These are phyloP conservation scores for Cytospora chrysosperma DNA, from an alignment of 2,329 filamentous ascomycete species.

Conservation along the genomic window DNA sequence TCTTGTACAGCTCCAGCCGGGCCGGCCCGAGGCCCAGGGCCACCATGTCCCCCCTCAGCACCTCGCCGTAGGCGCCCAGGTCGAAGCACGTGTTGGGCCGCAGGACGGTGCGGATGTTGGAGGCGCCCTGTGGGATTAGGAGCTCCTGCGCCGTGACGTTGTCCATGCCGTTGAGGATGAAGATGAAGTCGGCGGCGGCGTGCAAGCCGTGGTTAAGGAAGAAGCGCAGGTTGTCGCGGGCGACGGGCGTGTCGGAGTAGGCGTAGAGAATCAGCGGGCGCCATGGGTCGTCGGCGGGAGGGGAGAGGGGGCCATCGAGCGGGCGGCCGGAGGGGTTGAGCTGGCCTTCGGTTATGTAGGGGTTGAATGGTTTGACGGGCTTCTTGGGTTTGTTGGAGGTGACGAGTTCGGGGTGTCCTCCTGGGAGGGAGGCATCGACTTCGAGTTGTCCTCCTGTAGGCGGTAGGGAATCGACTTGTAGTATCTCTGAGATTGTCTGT, in stretches of 20 bases:
- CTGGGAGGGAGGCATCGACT: not conserved
- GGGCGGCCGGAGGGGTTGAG: constrained; percentile 23
- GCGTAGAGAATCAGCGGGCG: constrained; percentile 36
- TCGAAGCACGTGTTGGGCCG: constrained; percentile 38
- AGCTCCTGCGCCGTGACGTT: constrained; percentile 26
- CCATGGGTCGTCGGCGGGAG: constrained; percentile 24
- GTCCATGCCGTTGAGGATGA: constrained; percentile 39
- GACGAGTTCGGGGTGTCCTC: not conserved
- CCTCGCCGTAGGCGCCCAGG: constrained; percentile 37
- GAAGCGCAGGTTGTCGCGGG: constrained; percentile 36
- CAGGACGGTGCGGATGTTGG: constrained; percentile 35
- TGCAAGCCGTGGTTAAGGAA: constrained; percentile 40
- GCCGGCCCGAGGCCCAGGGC: constrained; percentile 22
- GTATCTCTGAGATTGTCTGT: constrained; percentile 2
- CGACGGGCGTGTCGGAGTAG: constrained; percentile 36
- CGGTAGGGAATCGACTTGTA: constrained; percentile 6
- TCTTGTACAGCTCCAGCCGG: constrained; percentile 32
- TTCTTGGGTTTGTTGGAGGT: not conserved
- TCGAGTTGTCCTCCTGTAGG: constrained; percentile 5
- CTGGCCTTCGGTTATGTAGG: constrained; percentile 23
- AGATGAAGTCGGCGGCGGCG: constrained; percentile 39
- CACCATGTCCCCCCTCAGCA: constrained; percentile 29
- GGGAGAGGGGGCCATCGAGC: constrained; percentile 21
- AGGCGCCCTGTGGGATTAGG: constrained; percentile 29
- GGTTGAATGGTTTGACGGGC: constrained; percentile 16